These are phyloP conservation scores for Solanum gracilifrons DNA, from an alignment of 257 asterid species.

Conservation along the genomic window DNA sequence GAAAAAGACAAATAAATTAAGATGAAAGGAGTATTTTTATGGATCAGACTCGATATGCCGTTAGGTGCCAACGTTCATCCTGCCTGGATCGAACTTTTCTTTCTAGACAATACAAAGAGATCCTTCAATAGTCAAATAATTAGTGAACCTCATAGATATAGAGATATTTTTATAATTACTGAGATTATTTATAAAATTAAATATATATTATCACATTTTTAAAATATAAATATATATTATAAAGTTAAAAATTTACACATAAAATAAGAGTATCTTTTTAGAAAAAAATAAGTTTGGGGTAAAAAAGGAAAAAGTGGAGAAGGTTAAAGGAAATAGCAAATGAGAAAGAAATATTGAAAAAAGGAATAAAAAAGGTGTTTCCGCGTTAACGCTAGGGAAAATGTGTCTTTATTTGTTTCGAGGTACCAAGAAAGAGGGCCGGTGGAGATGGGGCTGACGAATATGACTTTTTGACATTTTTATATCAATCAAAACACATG, in stretches of 20 bases:
- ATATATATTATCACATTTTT: not conserved
- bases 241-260: not conserved
- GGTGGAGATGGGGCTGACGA: not conserved
- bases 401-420: not conserved
- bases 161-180: no score
- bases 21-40: no score
- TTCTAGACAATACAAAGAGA: no score
- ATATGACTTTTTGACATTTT: not conserved
- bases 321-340: slow-evolving; percentile 1
- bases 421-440: not conserved
- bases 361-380: not conserved
- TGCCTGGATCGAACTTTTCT: accelerated
- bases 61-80: no score
- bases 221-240: not conserved
- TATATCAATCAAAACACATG: not conserved
- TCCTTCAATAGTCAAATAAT: no score
- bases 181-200: not conserved
- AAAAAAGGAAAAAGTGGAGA: not conserved
- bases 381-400: not conserved
- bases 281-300: not conserved
- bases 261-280: not conserved
- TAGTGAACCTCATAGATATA: no score
- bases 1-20: no score
- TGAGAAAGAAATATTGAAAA: not conserved
- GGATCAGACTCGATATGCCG: no score